These are phyloP conservation scores for Hemisphaericaspora subhashii DNA, from an alignment of 1,139 yeast genomes.

Conservation along the genomic window DNA sequence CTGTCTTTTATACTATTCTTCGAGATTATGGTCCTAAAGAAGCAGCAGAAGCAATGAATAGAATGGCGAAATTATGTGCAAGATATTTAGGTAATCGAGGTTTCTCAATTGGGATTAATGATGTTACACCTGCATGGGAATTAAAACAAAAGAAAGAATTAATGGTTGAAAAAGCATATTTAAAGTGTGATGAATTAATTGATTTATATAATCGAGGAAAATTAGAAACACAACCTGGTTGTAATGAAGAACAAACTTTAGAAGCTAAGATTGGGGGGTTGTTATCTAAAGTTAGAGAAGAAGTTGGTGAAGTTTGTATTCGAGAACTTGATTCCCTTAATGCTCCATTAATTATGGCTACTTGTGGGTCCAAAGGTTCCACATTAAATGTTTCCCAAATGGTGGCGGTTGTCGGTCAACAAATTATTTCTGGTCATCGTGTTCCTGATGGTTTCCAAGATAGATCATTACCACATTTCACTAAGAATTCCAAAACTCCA, in stretches of 20 bases:
- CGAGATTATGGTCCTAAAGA: constrained; percentile 95
- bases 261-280: constrained; percentile 98
- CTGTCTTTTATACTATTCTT: constrained; percentile 90
- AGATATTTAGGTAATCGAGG: constrained; percentile 93
- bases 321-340: constrained; percentile 84
- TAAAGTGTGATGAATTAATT: constrained; percentile 90
- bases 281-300: constrained; percentile 95
- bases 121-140: constrained; percentile 89
- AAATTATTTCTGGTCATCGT: constrained; percentile 97
- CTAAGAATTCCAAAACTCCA: constrained; percentile 94
- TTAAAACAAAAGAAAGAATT: constrained; percentile 78
- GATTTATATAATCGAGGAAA: constrained; percentile 78
- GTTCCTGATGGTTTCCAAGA: constrained; percentile 99
- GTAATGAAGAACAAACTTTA: constrained; percentile 96
- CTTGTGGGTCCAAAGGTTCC: constrained; percentile 99
- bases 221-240: constrained; percentile 97
- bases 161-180: constrained; percentile 88
- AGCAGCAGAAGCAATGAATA: constrained; percentile 94
- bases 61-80: constrained; percentile 98
- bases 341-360: constrained; percentile 98
- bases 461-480: constrained; percentile 95
- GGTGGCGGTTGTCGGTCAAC: constrained; percentile 99
- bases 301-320: constrained; percentile 97
- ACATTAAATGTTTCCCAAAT: constrained; percentile 97
- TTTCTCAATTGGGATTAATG: constrained; percentile 94